Percentiles rank a stretch among this genome's conserved stretches.
These are phyloP conservation scores for Combretum micranthum DNA, from an alignment of 345 rosid species.

Conservation along the genomic window DNA sequence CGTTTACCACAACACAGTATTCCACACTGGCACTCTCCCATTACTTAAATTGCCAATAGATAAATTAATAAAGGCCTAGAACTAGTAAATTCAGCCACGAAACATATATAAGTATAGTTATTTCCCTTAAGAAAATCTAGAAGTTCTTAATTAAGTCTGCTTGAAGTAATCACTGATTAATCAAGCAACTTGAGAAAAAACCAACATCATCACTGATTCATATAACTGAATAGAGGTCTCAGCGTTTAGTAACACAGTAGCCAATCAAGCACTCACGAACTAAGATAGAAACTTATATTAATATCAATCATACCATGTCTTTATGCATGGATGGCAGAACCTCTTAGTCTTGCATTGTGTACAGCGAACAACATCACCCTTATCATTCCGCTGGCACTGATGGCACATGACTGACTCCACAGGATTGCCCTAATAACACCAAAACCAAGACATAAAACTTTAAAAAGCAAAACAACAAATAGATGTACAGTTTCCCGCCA, in stretches of 20 bases:
- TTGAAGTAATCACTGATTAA: too few species aligned
- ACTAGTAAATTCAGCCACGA: too few species aligned
- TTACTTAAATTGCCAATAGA: too few species aligned
- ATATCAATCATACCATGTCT: constrained; percentile 18
- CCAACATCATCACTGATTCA: too few species aligned
- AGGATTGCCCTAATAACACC: constrained; percentile 7
- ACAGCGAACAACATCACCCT: constrained; percentile 29
- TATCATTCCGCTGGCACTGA: constrained; percentile 42
- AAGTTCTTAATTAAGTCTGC: too few species aligned
- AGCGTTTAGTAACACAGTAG: background rate
- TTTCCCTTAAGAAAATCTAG: too few species aligned
- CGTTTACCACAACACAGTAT: too few species aligned
- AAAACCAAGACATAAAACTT: background rate
- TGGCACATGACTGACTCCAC: constrained; percentile 28
- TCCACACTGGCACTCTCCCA: too few species aligned
- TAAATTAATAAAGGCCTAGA: too few species aligned
- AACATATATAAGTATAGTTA: too few species aligned
- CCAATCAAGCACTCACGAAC: background rate
- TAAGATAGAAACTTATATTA: background rate
- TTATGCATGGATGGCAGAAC: constrained; percentile 24
- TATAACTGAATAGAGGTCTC: too few species aligned
- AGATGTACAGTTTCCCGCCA: background rate
- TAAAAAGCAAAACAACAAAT: background rate
- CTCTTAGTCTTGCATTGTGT: constrained; percentile 26
- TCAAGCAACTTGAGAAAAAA: too few species aligned